phyloP scores from a whole-genome alignment of 805 yeast genomes.

The Teunomyces pallodes region DNA sequence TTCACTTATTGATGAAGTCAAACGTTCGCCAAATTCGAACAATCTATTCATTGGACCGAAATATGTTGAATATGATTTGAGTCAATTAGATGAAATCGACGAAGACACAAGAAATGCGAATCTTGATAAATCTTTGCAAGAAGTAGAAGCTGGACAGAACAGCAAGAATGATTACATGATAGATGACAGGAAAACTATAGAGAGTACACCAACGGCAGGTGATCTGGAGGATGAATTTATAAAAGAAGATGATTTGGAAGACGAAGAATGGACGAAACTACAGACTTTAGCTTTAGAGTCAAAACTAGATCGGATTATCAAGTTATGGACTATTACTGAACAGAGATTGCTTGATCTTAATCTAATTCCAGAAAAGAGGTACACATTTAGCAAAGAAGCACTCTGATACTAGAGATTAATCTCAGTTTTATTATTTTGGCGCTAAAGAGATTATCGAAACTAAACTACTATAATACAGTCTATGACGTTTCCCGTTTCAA shows the following conservation, averaged over 20 bases:
- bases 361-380: constrained; percentile 24
- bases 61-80: constrained; percentile 19
- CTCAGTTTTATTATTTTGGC: neutral
- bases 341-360: constrained; percentile 43
- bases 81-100: constrained; percentile 7
- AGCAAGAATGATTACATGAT: constrained; percentile 1
- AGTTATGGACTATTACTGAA: constrained; percentile 66
- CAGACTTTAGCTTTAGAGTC: constrained; percentile 32
- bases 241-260: constrained; percentile 19
- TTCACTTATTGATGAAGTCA: neutral
- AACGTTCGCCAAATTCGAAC: constrained; percentile 1
- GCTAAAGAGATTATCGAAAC: neutral
- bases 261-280: constrained; percentile 17
- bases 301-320: constrained; percentile 51
- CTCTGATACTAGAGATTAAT: constrained; percentile 1
- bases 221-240: constrained; percentile 9
- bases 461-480: constrained; percentile 24
- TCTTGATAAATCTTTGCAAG: constrained; percentile 9
- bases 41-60: constrained; percentile 19
- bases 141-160: neutral
- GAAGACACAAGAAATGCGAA: neutral
- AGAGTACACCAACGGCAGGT: constrained; percentile 2
- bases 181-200: neutral
- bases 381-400: constrained; percentile 16
- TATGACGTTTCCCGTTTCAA: constrained; percentile 43